These are phyloP conservation scores for Aureobasidium lini DNA, from an alignment of 2,329 filamentous ascomycete genomes.

Conservation along the genomic window DNA sequence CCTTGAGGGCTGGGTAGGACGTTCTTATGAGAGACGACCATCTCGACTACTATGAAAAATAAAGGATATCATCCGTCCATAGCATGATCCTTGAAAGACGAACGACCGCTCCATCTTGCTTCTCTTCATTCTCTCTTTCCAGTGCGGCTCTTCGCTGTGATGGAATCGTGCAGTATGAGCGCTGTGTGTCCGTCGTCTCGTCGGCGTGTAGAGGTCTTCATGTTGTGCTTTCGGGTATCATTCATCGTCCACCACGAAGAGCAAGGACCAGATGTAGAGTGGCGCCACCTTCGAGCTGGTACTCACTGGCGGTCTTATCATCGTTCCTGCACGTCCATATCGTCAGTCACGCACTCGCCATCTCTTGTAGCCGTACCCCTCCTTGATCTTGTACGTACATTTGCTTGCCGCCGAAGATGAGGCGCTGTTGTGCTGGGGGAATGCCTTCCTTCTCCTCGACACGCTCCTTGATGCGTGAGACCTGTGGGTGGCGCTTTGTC, in stretches of 20 bases:
- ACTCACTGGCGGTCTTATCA: constrained; percentile 87
- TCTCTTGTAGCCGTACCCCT: not conserved
- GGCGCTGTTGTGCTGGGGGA: constrained; percentile 87
- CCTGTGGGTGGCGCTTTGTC: constrained; percentile 43
- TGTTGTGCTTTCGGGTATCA: not conserved
- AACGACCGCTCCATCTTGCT: too few species aligned
- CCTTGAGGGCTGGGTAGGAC: too few species aligned
- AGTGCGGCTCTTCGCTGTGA: not conserved
- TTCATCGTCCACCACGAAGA: constrained; percentile 64
- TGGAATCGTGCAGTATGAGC: not conserved
- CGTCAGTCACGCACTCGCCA: not conserved
- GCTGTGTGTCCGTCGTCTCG: not conserved
- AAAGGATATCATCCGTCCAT: too few species aligned
- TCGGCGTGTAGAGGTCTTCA: not conserved
- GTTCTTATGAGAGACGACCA: not conserved
- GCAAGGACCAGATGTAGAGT: constrained; percentile 94
- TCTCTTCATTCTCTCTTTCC: not conserved
- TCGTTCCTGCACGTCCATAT: constrained; percentile 60
- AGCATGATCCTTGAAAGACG: too few species aligned
- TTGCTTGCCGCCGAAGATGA: constrained; percentile 97
- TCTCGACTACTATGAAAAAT: not conserved
- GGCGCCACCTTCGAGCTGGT: constrained; percentile 82
- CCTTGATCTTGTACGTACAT: constrained; percentile 53
- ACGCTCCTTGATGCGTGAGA: constrained; percentile 94
- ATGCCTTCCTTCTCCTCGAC: constrained; percentile 99